Evolutionary conservation across 139 green algal species (phyloP).

Genomic region (Chlamydomonas sp.): DNA sequence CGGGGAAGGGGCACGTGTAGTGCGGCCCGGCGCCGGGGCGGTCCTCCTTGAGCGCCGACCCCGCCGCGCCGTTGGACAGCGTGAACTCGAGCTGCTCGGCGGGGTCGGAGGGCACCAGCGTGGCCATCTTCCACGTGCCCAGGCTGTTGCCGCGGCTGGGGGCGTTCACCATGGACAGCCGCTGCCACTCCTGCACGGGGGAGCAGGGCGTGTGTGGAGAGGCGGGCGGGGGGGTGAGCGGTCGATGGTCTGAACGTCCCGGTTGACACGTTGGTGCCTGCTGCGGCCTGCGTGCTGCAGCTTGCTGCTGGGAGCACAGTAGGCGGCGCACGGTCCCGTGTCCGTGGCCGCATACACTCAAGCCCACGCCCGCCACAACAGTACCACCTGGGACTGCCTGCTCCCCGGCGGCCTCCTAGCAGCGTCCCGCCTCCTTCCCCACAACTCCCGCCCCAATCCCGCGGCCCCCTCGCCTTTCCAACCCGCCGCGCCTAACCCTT

Average conservation of each 20-base stretch:
- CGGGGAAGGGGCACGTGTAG: conserved; percentile 45
- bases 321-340: no score
- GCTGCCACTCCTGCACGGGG: conserved; percentile 33
- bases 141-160: conserved; percentile 44
- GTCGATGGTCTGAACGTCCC: background rate
- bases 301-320: no score
- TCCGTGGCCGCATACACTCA: no score
- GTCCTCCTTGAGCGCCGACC: conserved; percentile 44
- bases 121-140: conserved; percentile 52
- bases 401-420: no score
- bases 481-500: no score
- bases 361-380: no score
- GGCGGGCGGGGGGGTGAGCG: background rate
- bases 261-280: no score
- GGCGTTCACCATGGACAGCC: conserved; percentile 45
- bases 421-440: no score
- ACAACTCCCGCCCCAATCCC: no score
- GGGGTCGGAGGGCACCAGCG: conserved; percentile 44
- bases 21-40: conserved; percentile 21
- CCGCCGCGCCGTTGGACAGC: conserved; percentile 18
- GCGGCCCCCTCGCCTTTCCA: no score
- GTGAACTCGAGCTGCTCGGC: conserved; percentile 50
- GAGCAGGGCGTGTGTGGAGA: background rate
- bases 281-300: no score
- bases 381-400: no score